A percentile compares a stretch with the other conserved stretches of the same genome.
Conservation (phyloP, 768 basidiomycete species). For the Amanita phalloides region DNA sequence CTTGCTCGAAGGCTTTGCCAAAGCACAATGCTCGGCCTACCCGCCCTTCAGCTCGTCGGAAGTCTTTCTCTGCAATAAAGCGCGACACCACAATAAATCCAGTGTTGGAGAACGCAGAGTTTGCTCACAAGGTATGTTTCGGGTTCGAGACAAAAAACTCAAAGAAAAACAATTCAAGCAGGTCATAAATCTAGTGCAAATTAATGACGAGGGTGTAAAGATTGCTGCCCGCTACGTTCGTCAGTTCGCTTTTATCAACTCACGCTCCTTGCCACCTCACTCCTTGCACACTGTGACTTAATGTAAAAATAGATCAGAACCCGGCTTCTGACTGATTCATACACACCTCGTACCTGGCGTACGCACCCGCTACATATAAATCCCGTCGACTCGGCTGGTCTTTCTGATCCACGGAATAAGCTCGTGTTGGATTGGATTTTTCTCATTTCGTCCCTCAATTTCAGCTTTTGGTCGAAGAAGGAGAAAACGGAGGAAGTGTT, state of each 20-base stretch:
- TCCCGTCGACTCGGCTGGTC: slow-evolving; percentile 53
- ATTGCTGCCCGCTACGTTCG: slow-evolving; percentile 58
- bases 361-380: slow-evolving; percentile 66
- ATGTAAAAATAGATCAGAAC: slow-evolving; percentile 41
- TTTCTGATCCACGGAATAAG: slow-evolving; percentile 41
- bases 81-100: slow-evolving; percentile 33
- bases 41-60: neutral
- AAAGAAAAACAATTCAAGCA: slow-evolving; percentile 15
- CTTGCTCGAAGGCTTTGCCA: neutral
- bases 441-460: slow-evolving; percentile 77
- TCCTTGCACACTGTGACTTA: slow-evolving; percentile 5
- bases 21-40: neutral
- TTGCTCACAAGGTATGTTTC: slow-evolving; percentile 41
- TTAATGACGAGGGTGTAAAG: slow-evolving; percentile 50
- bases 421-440: slow-evolving; percentile 78
- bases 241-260: slow-evolving; percentile 5
- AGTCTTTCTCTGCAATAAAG: slow-evolving; percentile 9
- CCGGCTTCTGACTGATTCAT: slow-evolving; percentile 49
- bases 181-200: slow-evolving; percentile 49
- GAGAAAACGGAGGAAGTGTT: slow-evolving; percentile 52
- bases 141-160: neutral
- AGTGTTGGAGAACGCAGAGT: slow-evolving; percentile 46
- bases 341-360: slow-evolving; percentile 76
- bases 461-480: slow-evolving; percentile 79
- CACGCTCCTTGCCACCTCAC: neutral